Evolutionary conservation across 1,139 yeast species (phyloP), one percentile per base, ranked within the genome.

Genomic region (Yamadazyma atlantica): DNA sequence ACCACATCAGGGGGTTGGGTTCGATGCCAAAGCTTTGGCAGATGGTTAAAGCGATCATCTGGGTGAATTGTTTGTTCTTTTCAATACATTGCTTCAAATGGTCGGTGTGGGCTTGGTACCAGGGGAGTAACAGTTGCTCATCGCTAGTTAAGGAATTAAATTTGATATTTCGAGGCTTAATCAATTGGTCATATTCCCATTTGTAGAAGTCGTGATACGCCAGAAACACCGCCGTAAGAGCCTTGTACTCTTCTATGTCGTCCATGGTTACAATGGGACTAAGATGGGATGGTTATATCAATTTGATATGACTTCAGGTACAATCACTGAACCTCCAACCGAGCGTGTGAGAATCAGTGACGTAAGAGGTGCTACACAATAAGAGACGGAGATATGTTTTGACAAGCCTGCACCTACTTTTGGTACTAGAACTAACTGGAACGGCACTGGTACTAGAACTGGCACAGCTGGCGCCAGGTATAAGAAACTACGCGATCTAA

Each of bases 1-100:
- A 55, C 88, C 88, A 82, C 2, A 49, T 47, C 1, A 43, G 33
- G 1, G 75, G 71, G 37, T 65, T 63, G 0, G 55, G 29, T 0
- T 69, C 54, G 0, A 75, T 74, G 0, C 80, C 84, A 84, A 87
- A 82, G 36, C 66, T 71, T 2, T 47, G 46, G 2, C 82, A 77
- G 1, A 80, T 71, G 0, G 60, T 54, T 1, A 54, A 36, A 0
- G 85, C 82, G 26, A 84, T 63, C 2, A 55, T 45, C 33, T 65
- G 62, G 12, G 73, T 62, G 49, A 82, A 82, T 8, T 54, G 51
- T 15, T 67, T 69, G 53, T 84, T 84, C 32, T 65, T 58, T 2
- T 60, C 61, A 19, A 84, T 70, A 32, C 82, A 70, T 29, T 63
- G 59, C 34, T 62, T 64, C 16, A 85, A 46, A 12, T 68, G 55